Evolutionary conservation across 2,329 filamentous ascomycete species (phyloP).

Genomic region (Paecilomyces fulvus): DNA sequence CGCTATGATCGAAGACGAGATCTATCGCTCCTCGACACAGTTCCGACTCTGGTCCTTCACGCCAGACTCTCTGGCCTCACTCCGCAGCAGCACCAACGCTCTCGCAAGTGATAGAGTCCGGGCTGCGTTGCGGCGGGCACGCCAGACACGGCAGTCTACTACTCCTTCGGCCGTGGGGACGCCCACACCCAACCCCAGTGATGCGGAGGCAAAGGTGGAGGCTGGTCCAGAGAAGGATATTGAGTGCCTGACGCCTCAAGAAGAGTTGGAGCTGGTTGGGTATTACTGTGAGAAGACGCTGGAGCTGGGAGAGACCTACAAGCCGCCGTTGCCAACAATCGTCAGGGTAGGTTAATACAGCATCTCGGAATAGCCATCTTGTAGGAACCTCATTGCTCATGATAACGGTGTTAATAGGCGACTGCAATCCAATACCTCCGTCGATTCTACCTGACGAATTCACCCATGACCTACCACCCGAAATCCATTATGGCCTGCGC

Average conservation of each 20-base stretch:
- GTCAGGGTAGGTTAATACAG: slow-evolving; percentile 43
- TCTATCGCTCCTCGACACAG: slow-evolving; percentile 84
- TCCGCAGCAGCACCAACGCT: slow-evolving; percentile 70
- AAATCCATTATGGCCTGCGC: slow-evolving; percentile 82
- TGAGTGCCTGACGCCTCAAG: slow-evolving; percentile 73
- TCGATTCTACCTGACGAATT: slow-evolving; percentile 93
- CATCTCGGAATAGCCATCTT: slow-evolving; percentile 7
- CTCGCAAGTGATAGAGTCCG: slow-evolving; percentile 63
- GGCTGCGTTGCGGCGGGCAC: slow-evolving; percentile 46
- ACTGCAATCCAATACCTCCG: slow-evolving; percentile 85
- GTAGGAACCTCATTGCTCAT: slow-evolving; percentile 18
- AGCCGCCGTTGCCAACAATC: slow-evolving; percentile 47
- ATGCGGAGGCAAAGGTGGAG: slow-evolving; percentile 22
- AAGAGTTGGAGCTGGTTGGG: slow-evolving; percentile 73
- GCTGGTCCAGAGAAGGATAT: slow-evolving; percentile 39
- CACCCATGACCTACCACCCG: slow-evolving; percentile 91
- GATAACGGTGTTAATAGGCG: slow-evolving; percentile 36
- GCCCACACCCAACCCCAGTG: slow-evolving; percentile 24
- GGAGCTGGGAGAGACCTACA: slow-evolving; percentile 51
- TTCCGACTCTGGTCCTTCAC: slow-evolving; percentile 91
- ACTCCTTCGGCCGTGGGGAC: slow-evolving; percentile 23
- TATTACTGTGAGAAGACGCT: slow-evolving; percentile 63
- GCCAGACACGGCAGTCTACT: slow-evolving; percentile 24
- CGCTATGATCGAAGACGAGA: slow-evolving; percentile 75
- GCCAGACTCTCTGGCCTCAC: slow-evolving; percentile 57